Conservation (phyloP, 73 alveolate genomes). For the Uronychia setigera region DNA sequence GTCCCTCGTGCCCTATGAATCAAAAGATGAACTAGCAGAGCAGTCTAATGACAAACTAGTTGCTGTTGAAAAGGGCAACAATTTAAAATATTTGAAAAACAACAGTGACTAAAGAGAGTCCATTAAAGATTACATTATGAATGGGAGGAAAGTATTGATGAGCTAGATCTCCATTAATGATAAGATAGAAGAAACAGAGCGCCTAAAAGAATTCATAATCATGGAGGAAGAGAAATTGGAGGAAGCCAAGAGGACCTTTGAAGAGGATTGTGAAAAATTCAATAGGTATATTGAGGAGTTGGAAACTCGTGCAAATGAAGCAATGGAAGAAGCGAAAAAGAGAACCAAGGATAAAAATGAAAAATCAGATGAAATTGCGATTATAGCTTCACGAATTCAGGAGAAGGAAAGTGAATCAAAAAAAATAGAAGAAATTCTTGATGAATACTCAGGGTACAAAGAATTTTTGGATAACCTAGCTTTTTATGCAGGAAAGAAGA, state of each 20-base stretch:
- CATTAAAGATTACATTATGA: neutral
- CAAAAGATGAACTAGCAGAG: neutral
- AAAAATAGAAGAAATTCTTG: neutral
- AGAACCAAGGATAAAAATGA: neutral
- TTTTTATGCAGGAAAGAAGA: neutral
- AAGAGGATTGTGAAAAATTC: constrained; percentile 12
- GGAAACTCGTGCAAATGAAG: neutral
- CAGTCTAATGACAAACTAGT: neutral
- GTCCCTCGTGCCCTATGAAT: neutral
- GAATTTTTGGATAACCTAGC: neutral
- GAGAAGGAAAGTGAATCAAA: neutral
- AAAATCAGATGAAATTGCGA: neutral
- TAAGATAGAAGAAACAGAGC: neutral
- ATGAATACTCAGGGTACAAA: neutral
- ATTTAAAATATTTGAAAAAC: neutral
- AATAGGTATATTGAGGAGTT: neutral
- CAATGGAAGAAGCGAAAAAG: neutral
- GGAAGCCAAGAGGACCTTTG: constrained; percentile 9
- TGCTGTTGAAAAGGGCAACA: neutral
- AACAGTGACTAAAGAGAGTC: neutral
- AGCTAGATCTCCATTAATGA: neutral
- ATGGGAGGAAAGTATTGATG: neutral
- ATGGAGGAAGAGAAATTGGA: constrained; percentile 11
- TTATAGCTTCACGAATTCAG: neutral
- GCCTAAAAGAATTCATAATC: constrained; percentile 5